phyloP scores from a whole-genome alignment of 768 basidiomycete genomes.

The Clitopilus passeckerianus region DNA sequence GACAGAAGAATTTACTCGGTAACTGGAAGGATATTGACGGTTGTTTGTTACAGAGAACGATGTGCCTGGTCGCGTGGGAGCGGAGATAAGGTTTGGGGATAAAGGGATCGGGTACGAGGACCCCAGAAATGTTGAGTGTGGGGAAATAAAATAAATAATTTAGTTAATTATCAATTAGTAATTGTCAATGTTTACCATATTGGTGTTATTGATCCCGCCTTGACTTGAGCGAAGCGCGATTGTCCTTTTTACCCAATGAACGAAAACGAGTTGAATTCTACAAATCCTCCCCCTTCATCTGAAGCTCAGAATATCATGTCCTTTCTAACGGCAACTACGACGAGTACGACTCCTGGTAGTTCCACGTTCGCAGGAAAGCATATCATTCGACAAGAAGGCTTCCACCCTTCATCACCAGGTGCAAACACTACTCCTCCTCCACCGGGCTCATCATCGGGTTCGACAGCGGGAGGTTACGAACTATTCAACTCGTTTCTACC shows the following conservation, averaged over 20 bases:
- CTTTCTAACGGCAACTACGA: conserved; percentile 33
- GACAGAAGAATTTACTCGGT: background rate
- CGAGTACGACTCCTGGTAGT: conserved; percentile 25
- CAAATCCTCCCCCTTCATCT: background rate
- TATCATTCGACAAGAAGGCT: conserved; percentile 65
- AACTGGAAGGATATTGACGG: background rate
- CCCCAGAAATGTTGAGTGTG: conserved; percentile 6
- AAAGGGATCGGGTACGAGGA: conserved; percentile 4
- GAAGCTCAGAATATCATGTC: conserved; percentile 19
- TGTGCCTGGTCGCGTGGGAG: conserved; percentile 13
- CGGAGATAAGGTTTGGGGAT: conserved; percentile 11
- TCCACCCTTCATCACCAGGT: conserved; percentile 42
- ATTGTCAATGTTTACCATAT: background rate
- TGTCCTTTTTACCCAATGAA: background rate
- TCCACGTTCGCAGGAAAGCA: conserved; percentile 25
- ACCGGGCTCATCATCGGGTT: conserved; percentile 2
- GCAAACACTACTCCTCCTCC: conserved; percentile 17
- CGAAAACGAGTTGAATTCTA: background rate
- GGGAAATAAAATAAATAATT: background rate
- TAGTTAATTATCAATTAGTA: conserved; percentile 4
- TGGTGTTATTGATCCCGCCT: background rate
- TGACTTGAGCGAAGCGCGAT: background rate
- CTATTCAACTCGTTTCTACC: conserved; percentile 42
- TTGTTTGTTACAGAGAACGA: background rate
- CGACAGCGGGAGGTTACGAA: conserved; percentile 26